Evolutionary conservation across 371 early-diverging fungal genomes (phyloP), one percentile per base, ranked within the genome.

Genomic region (Circinella minor): DNA sequence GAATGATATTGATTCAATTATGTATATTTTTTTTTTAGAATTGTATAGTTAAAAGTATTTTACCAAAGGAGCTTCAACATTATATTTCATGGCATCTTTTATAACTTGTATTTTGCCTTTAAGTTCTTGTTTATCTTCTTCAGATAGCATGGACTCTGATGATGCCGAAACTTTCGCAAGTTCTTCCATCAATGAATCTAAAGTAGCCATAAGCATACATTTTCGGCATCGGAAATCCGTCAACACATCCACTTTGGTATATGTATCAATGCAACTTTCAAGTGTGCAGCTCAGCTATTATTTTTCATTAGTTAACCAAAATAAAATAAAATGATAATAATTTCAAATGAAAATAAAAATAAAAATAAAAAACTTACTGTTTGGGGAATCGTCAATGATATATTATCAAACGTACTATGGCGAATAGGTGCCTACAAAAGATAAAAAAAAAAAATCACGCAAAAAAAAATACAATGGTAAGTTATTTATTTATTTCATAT

Each of bases 391-490:
- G 88, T 81, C 18, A 94, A 83, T 15, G 94, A 93, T 11, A 94
- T 79, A 60, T 92, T 92, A 74, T 94, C 93, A 81, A 94, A 94
- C 17, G 93, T 87, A 72, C 92, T 90, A 67, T 94, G 95, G 36
- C 94, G 87, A 63, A 94, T 88, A 9, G 93, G 91, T 64, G 91
- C 92, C 74, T 81, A 27, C 27, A 27, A 27, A 27, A 27, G 49
- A n/a, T n/a, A n/a, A n/a, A n/a, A 13, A 11, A 34, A 5, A 63
- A 63, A 1, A 43, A 43, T 43, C 11, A 43, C 11, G 27, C 11
- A 43, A 43, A 43, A 2, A 43, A 43, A 43, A 43, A n/a, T n/a
- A n/a, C n/a, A 2, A 11, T 43, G 9, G 11, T 43, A 11, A 43
- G 43, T 43, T 43, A 43, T 43, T 43, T 43, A 43, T 43, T 43